A percentile compares a stretch with the other conserved stretches of the same genome.
Evolutionary conservation across 495 filamentous ascomycete species (phyloP).

Genomic region (Pyrenopolyporus hunteri): DNA sequence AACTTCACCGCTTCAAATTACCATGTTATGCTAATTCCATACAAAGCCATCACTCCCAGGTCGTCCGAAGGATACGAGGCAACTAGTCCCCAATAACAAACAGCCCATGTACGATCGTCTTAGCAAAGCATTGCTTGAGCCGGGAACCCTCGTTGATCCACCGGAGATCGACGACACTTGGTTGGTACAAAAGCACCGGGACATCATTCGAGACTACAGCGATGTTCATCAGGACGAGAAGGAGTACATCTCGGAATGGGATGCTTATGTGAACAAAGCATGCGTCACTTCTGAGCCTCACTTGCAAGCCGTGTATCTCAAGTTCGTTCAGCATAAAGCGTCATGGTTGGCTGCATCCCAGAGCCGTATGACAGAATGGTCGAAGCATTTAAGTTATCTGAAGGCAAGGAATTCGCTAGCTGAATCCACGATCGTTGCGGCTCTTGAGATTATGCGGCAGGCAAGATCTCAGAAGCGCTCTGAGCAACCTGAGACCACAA

Average conservation of each 20-base stretch:
- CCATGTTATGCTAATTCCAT: slow-evolving; percentile 20
- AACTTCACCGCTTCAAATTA: not conserved
- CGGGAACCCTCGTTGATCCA: slow-evolving; percentile 51
- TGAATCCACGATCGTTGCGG: slow-evolving; percentile 45
- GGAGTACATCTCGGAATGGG: slow-evolving; percentile 59
- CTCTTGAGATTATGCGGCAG: slow-evolving; percentile 46
- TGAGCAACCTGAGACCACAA: slow-evolving; percentile 28
- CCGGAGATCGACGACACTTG: slow-evolving; percentile 53
- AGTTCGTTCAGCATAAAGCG: slow-evolving; percentile 51
- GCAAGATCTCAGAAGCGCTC: slow-evolving; percentile 38
- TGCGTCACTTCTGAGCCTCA: slow-evolving; percentile 55
- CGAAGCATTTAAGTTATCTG: slow-evolving; percentile 52
- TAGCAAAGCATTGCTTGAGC: slow-evolving; percentile 54
- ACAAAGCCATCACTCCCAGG: slow-evolving; percentile 19
- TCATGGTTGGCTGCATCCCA: slow-evolving; percentile 50
- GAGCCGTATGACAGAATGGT: slow-evolving; percentile 51
- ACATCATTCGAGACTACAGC: slow-evolving; percentile 57
- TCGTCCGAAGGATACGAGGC: slow-evolving; percentile 39
- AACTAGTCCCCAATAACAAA: slow-evolving; percentile 54
- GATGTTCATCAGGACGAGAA: slow-evolving; percentile 57
- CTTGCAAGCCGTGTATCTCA: slow-evolving; percentile 51
- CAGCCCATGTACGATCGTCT: slow-evolving; percentile 59
- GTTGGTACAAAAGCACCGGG: slow-evolving; percentile 59
- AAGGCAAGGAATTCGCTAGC: slow-evolving; percentile 49
- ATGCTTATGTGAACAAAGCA: slow-evolving; percentile 54